phyloP scores from a whole-genome alignment of 2,329 filamentous ascomycete genomes.

The Nemania sp. region DNA sequence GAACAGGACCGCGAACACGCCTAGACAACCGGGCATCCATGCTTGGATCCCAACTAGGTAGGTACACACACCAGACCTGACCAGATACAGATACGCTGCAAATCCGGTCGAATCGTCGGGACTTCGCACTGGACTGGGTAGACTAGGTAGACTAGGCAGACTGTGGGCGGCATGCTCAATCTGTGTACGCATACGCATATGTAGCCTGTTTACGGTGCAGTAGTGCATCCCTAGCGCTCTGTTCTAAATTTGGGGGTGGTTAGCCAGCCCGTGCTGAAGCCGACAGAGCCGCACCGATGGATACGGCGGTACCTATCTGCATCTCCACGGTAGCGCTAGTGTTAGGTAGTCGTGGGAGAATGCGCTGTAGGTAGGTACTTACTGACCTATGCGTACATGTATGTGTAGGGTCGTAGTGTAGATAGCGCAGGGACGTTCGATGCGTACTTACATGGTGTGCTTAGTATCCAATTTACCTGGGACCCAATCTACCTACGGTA shows the following conservation, averaged over 20 bases:
- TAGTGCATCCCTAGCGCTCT: constrained; percentile 12
- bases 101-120: background rate
- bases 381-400: constrained; percentile 2
- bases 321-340: constrained; percentile 2
- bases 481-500: background rate
- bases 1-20: constrained; percentile 1
- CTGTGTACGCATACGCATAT: no score
- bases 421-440: background rate
- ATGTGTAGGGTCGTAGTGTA: background rate
- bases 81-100: background rate
- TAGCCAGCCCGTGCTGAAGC: constrained; percentile 25
- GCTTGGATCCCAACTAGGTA: background rate
- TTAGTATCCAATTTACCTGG: no score
- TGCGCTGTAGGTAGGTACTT: no score
- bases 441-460: no score
- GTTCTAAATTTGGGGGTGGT: constrained; percentile 30
- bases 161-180: background rate
- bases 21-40: background rate
- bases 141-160: no score
- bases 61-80: background rate
- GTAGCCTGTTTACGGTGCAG: constrained; percentile 15
- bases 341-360: no score
- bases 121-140: background rate
- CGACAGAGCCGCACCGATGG: constrained; percentile 33
- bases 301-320: constrained; percentile 1